Evolutionary conservation across 2,329 filamentous ascomycete species (phyloP).

Genomic region (Orbilia oligospora): DNA sequence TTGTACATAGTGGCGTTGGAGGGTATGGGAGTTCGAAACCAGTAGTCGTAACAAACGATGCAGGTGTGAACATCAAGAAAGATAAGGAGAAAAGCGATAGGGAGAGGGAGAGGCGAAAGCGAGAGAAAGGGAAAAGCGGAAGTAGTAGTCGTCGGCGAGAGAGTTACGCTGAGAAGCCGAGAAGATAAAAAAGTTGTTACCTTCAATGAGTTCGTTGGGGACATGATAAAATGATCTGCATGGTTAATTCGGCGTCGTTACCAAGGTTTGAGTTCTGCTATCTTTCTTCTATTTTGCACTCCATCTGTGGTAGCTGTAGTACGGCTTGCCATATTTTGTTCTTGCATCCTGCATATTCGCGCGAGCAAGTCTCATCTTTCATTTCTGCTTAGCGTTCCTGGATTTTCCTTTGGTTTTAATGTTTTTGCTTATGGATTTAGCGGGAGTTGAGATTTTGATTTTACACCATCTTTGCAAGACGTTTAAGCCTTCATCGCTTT

Average conservation of each 20-base stretch:
- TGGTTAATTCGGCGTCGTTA: constrained; percentile 48
- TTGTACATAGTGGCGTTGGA: constrained; percentile 46
- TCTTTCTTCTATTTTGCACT: constrained; percentile 12
- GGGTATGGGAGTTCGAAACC: constrained; percentile 54
- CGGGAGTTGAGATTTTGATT: constrained; percentile 45
- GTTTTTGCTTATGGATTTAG: constrained; percentile 42
- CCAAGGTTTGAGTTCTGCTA: constrained; percentile 24
- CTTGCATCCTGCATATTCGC: constrained; percentile 8
- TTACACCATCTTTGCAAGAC: constrained; percentile 2
- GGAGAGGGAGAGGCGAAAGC: constrained; percentile 35
- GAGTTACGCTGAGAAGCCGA: constrained; percentile 41
- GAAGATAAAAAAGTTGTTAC: constrained; percentile 27
- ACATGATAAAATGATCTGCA: constrained; percentile 36
- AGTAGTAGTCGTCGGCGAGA: constrained; percentile 34
- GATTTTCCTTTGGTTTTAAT: constrained; percentile 16
- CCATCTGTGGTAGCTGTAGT: constrained; percentile 9
- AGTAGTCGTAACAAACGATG: constrained; percentile 38
- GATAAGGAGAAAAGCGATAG: constrained; percentile 38
- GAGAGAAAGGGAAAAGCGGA: constrained; percentile 41
- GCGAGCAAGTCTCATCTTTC: constrained; percentile 22
- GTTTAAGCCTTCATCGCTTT: constrained; percentile 6
- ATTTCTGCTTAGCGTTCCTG: constrained; percentile 24
- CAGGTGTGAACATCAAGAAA: constrained; percentile 30
- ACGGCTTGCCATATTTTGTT: constrained; percentile 24
- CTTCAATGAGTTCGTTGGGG: constrained; percentile 21